These are phyloP conservation scores for Acanthamoeba healyi DNA, from an alignment of 208 protist genomes.

Conservation along the genomic window DNA sequence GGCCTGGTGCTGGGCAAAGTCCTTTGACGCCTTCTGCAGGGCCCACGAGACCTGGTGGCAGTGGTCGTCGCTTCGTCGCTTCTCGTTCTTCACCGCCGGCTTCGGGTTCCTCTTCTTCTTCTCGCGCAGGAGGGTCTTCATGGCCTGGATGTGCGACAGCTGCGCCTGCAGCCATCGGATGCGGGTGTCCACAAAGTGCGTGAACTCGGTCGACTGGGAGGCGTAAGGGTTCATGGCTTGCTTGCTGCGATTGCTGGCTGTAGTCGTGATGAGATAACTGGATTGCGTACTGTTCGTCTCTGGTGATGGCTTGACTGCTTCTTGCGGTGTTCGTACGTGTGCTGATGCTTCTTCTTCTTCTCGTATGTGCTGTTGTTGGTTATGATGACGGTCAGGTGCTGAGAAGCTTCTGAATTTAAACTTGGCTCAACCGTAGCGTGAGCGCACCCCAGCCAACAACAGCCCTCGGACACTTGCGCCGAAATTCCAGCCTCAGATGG, in stretches of 20 bases:
- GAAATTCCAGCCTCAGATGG: neutral
- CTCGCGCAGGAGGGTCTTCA: neutral
- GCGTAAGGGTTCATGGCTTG: too few relatives aligned
- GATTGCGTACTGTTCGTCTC: too few relatives aligned
- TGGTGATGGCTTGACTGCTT: too few relatives aligned
- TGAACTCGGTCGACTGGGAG: neutral
- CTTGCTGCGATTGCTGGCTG: too few relatives aligned
- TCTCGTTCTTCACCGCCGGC: neutral
- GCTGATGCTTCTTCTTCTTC: too few relatives aligned
- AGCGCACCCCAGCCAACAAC: neutral
- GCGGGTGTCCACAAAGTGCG: neutral
- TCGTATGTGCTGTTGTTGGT: too few relatives aligned
- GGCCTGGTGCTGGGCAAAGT: neutral
- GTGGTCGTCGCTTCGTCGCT: slow-evolving; percentile 2
- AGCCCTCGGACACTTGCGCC: neutral
- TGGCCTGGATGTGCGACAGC: neutral
- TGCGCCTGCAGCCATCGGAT: slow-evolving; percentile 15
- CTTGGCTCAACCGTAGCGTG: neutral
- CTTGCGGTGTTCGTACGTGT: too few relatives aligned
- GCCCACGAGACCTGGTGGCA: slow-evolving; percentile 31
- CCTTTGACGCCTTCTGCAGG: neutral
- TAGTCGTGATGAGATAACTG: too few relatives aligned
- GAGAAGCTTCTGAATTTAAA: neutral
- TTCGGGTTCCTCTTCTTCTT: neutral
- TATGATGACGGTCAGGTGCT: too few relatives aligned